Base-by-base conservation (phyloP, 441 rosid genomes). In the Metrosideros polymorpha region DNA sequence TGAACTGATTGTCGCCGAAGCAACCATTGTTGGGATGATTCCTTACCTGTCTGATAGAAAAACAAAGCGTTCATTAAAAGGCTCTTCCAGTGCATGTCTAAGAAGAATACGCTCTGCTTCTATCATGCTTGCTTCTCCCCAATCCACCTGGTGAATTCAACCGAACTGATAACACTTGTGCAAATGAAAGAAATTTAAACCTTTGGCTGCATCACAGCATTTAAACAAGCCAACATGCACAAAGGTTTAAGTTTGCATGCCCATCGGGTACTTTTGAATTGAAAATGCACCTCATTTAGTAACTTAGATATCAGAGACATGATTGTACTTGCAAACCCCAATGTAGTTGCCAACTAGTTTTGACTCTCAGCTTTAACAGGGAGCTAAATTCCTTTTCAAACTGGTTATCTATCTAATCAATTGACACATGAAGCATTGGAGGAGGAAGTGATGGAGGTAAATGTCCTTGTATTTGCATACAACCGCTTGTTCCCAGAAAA, bases 51-150 rank as follows among this genome's bases (percentile, higher is more conserved):
- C 99, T 57, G 99, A 98, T 66, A 98, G 93, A 90, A 98, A 98
- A 92, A 96, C 95, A 91, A 98, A 98, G 27, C 98, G 95, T 88
- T 94, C 89, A 90, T 95, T 95, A 71, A 42, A 88, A 75, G 95
- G 95, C 92, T 98, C 98, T 84, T 75, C 89, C 84, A 98, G 94
- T 29, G 99, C 99, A 91, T 95, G 98, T 89, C 94, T 90, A 87
- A 98, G 98, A 91, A 98, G 91, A 82, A 96, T 89, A 84, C 96
- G 98, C 91, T 98, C 99, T 45, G 99, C 99, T 93, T 93, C 93
- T 83, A 98, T 95, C 99, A 96, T 98, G 89, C 92, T 95, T 76
- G 99, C 92, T 91, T 89, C 98, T 86, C 99, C 99, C 99, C 99
- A 98, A 53, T 98, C 98, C 86, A 98, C 98, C 99, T 97, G 94